Base-by-base conservation (phyloP, 2,329 filamentous ascomycete genomes). In the Cercospora sp. region DNA sequence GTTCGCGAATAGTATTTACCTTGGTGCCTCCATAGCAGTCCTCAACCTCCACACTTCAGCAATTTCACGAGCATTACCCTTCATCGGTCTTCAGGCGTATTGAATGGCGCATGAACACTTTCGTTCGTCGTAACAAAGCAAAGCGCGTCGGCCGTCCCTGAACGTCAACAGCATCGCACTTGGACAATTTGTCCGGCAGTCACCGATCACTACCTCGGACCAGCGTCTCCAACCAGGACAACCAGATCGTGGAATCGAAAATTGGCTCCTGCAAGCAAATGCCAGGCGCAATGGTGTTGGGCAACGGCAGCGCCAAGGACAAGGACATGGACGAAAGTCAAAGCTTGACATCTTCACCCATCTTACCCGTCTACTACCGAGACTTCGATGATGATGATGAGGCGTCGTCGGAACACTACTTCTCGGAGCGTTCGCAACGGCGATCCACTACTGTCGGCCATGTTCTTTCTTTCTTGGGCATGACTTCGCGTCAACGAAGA, bases 331-430 rank as follows among this genome's bases (percentile, higher is more conserved):
- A 53, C 20, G 42, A 63, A 69, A 58, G 62, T 59, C 62, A 64
- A 64, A 64, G 51, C 40, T 53, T 40, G 36, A 33, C 64, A 3
- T 60, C 57, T 65, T 65, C 64, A n/a, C 55, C 23, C 63, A 65
- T 48, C 23, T 26, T 59, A 61, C 62, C 62, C 62, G 62, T 61
- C 26, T 57, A 45, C 26, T 68, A 68, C 57, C 66, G 66, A 53
- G 58, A 68, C 48, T 60, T 69, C 64, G 60, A 66, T 36, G 66
- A 66, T 36, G 66, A 69, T 20, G 64, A 69, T 59, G 67, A 63
- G 23, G 58, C 65, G 28, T 51, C 42, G 8, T 36, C 60, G 16
- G 62, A 65, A 13, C 58, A 60, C 60, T 65, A 61, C 53, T 64
- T 64, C 33, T 23, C 59, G 20, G 33, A 63, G 28, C 28, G 59